Evolutionary conservation across 2,329 filamentous ascomycete genomes (phyloP).

Genomic region (Fusarium guadeloupense): DNA sequence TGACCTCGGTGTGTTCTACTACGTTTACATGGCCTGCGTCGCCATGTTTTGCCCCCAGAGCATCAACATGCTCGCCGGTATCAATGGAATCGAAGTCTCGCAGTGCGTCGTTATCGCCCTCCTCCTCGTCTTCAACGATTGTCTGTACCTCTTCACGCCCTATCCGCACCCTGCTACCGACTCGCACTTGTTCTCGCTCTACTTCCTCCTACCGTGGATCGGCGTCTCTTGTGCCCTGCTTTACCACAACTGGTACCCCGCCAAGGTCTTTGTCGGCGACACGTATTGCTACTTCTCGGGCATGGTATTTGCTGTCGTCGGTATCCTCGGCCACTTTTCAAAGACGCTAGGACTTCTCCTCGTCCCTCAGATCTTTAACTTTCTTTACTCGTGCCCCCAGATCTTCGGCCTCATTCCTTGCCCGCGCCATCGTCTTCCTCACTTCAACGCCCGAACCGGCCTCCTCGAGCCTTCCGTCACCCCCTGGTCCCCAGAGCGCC

Average conservation of each 20-base stretch:
- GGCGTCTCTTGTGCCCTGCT: slow-evolving; percentile 89
- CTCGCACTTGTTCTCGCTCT: slow-evolving; percentile 94
- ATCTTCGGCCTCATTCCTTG: slow-evolving; percentile 91
- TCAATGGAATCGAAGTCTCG: slow-evolving; percentile 96
- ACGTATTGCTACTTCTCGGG: slow-evolving; percentile 99
- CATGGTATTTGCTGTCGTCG: slow-evolving; percentile 98
- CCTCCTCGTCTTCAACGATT: slow-evolving; percentile 86
- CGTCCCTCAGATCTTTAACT: slow-evolving; percentile 95
- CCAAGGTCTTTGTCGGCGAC: slow-evolving; percentile 94
- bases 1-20: slow-evolving; percentile 86
- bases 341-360: slow-evolving; percentile 94
- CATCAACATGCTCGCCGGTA: slow-evolving; percentile 99
- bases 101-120: slow-evolving; percentile 91
- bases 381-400: slow-evolving; percentile 91
- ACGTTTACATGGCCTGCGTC: slow-evolving; percentile 94
- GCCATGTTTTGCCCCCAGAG: slow-evolving; percentile 98
- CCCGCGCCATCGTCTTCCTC: slow-evolving; percentile 89
- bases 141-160: slow-evolving; percentile 82
- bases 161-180: slow-evolving; percentile 95
- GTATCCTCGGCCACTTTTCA: slow-evolving; percentile 96
- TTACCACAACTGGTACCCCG: slow-evolving; percentile 94
- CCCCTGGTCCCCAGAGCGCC: slow-evolving; percentile 72
- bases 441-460: slow-evolving; percentile 85
- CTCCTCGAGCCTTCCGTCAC: slow-evolving; percentile 88
- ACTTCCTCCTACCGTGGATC: slow-evolving; percentile 92